Evolutionary conservation across 768 basidiomycete species (phyloP), one percentile per base, ranked within the genome.

Genomic region (Naematelia aurantialba): DNA sequence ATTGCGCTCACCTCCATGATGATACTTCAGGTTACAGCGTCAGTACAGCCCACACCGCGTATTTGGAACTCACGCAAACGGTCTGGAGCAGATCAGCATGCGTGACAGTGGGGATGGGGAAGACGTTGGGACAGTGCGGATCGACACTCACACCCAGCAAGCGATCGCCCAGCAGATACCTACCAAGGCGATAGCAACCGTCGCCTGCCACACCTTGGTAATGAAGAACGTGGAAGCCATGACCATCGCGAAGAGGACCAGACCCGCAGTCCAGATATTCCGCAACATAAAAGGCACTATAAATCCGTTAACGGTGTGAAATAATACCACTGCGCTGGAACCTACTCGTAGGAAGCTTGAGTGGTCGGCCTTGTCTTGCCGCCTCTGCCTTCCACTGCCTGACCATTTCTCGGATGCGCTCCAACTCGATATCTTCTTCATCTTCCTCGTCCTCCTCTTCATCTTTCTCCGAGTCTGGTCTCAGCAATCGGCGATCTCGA

Each of bases 141-240:
- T 26, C 39, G 25, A 21, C 4, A 71, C 69, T 70, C 42, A 72
- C 69, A 90, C 89, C 93, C 93, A 96, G 79, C 89, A 90, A n/a
- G 93, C 90, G 42, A 96, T 89, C 10, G 91, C 89, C 93, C 93
- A 97, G 76, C 88, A 93, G 34, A 96, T 87, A 45, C 93, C 93
- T 22, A 94, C 85, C 52, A 93, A 73, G 52, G 85, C 85, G 56
- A 96, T 89, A 69, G 88, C 85, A 17, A 86, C 76, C 14, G 89
- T 89, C 8, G 93, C 93, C 80, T 88, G 85, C 68, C 81, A 78
- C 0, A 91, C 89, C 1, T 87, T 89, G 11, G 81, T 81, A 67
- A 97, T 85, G 79, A 90, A 91, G 79, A 93, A 88, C 0, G 92
- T 93, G 39, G 86, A 87, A 68, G 82, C 58, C 79, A 88, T 90